Evolutionary conservation across 768 basidiomycete species (phyloP), one percentile per base, ranked within the genome.

Genomic region (Mycena olivaceomarginata): DNA sequence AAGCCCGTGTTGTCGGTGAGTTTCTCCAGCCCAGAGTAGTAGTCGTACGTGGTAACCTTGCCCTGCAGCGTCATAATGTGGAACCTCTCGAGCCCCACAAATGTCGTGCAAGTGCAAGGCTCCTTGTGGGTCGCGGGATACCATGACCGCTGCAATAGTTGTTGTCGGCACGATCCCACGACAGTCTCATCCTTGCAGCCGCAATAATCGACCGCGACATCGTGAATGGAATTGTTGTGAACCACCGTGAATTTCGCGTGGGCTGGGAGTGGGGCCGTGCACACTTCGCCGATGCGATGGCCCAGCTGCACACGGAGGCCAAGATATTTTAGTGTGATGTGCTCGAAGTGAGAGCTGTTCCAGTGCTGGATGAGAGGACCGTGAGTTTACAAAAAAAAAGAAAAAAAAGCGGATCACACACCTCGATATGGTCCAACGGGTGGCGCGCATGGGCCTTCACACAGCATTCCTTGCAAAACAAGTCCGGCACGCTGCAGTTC

Each of bases 1-100:
- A 66, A 41, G 5, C 64, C 64, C n/a, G n/a, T n/a, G n/a, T n/a
- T n/a, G n/a, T n/a, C n/a, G n/a, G 77, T 77, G 22, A 69, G 39
- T 15, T 62, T 56, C 13, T 65, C 77, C 25, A 80, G 53, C 0
- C 57, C 20, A 9, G 25, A 37, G 60, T 80, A 80, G 68, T 74
- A 80, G 57, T 80, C 77, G 72, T 70, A 78, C 10, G 63, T 60
- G n/a, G 77, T 69, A 8, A 71, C 51, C 40, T 78, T 78, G 7
- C 74, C 68, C 39, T 78, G 77, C 18, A 70, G 67, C 3, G 73
- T 70, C 16, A 75, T 18, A 2, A 67, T 74, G 16, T 70, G 67
- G 37, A 69, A 77, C 1, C 16, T 20, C 2, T 70, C 64, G n/a
- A 57, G 48, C 48, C 48, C 48, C 5, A 51, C 48, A 51, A 51